A percentile compares a stretch with the other conserved stretches of the same genome.
These are phyloP conservation scores for Hymenotorrendiella dingleyae DNA, from an alignment of 2,329 filamentous ascomycete genomes.

Conservation along the genomic window DNA sequence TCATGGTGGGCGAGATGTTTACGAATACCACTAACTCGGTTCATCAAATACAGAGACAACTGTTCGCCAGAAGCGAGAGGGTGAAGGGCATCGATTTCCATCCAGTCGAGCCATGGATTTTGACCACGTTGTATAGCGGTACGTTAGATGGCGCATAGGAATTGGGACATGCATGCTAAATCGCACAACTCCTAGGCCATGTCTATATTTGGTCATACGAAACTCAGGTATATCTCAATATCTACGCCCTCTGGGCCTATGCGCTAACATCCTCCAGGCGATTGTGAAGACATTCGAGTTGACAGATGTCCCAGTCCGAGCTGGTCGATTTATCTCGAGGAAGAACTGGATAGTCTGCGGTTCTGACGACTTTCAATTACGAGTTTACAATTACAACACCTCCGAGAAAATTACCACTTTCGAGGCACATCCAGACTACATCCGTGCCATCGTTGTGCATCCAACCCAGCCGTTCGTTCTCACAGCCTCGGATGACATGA, in stretches of 20 bases:
- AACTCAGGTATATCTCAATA: conserved; percentile 54
- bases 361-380: conserved; percentile 80
- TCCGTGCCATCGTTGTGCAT: conserved; percentile 92
- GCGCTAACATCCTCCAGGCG: conserved; percentile 41
- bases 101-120: conserved; percentile 91
- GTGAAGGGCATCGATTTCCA: conserved; percentile 98
- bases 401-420: conserved; percentile 97
- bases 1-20: conserved; percentile 18
- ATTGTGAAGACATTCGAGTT: conserved; percentile 99
- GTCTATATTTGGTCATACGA: conserved; percentile 99
- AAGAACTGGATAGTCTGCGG: conserved; percentile 99
- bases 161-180: conserved; percentile 24
- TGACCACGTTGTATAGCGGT: conserved; percentile 96
- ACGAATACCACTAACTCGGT: conserved; percentile 30
- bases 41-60: conserved; percentile 57
- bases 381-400: conserved; percentile 99
- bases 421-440: conserved; percentile 97
- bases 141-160: conserved; percentile 33
- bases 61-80: conserved; percentile 86
- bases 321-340: conserved; percentile 89
- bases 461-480: conserved; percentile 93
- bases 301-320: conserved; percentile 94
- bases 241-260: background rate
- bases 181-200: conserved; percentile 68
- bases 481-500: conserved; percentile 97